A percentile compares a stretch with the other conserved stretches of the same genome.
Conservation (phyloP, 495 filamentous ascomycete species). For the Penicillium lividum region DNA sequence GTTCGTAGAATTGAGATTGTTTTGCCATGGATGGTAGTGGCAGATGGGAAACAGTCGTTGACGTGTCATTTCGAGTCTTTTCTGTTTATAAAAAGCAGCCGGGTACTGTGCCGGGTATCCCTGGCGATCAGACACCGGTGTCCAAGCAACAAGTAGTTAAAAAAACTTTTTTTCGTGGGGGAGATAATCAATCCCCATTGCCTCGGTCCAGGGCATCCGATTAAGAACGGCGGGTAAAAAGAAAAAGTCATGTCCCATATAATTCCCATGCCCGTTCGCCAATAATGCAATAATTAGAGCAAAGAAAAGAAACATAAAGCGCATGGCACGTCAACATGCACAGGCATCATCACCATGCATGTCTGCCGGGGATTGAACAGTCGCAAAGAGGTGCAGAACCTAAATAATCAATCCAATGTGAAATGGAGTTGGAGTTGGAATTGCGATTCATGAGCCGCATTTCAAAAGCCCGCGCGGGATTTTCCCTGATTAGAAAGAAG, state of each 20-base stretch:
- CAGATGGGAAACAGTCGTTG: neutral
- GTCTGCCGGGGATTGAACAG: constrained; percentile 24
- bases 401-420: constrained; percentile 4
- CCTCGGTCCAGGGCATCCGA: constrained; percentile 11
- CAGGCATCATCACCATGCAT: constrained; percentile 35
- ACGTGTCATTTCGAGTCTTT: constrained; percentile 2
- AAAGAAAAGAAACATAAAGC: constrained; percentile 10
- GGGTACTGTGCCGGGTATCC: neutral
- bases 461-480: neutral
- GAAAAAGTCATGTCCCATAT: constrained; percentile 30
- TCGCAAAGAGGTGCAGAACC: constrained; percentile 9
- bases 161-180: constrained; percentile 14
- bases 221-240: constrained; percentile 22
- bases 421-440: neutral
- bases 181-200: neutral
- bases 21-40: neutral
- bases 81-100: neutral
- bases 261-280: constrained; percentile 43
- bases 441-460: constrained; percentile 6
- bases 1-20: neutral
- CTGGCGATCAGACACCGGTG: neutral
- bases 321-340: constrained; percentile 28
- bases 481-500: constrained; percentile 2
- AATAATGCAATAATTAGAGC: constrained; percentile 30
- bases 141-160: constrained; percentile 7